Conservation (phyloP, 768 basidiomycete species). For the Mycena belliarum region DNA sequence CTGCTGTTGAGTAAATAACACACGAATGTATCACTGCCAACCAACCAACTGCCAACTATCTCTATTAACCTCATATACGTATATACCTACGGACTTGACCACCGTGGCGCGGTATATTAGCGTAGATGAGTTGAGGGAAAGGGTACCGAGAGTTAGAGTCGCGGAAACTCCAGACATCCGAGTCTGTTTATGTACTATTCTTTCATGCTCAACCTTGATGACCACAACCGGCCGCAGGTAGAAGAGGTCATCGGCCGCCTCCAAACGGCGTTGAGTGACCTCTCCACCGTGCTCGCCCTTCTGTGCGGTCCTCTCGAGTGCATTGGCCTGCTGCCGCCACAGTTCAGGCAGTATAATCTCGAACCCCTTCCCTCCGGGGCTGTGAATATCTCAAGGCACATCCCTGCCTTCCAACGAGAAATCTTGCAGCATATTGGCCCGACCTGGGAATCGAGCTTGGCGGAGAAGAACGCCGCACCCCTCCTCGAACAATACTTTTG, state of each 20-base stretch:
- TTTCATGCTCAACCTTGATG: neutral
- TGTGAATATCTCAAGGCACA: conserved; percentile 39
- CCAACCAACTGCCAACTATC: too few relatives aligned
- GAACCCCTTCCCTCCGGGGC: conserved; percentile 35
- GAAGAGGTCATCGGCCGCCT: conserved; percentile 46
- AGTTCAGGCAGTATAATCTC: conserved; percentile 45
- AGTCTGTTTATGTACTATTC: too few relatives aligned
- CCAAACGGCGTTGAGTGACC: conserved; percentile 47
- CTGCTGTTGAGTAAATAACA: too few relatives aligned
- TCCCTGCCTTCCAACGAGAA: conserved; percentile 62
- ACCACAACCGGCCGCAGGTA: conserved; percentile 22
- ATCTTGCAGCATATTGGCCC: conserved; percentile 68
- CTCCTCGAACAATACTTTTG: conserved; percentile 74
- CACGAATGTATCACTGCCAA: too few relatives aligned
- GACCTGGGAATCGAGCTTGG: conserved; percentile 62
- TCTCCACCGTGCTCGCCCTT: conserved; percentile 54
- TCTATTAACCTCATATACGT: too few relatives aligned
- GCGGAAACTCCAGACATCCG: too few relatives aligned
- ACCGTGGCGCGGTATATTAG: too few relatives aligned
- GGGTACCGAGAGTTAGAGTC: too few relatives aligned
- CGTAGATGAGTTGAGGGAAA: too few relatives aligned
- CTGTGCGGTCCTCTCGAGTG: conserved; percentile 59
- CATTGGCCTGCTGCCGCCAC: conserved; percentile 61
- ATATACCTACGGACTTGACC: too few relatives aligned
- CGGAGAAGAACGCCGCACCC: conserved; percentile 43